Conservation (phyloP, 352 stramenopile genomes). For the Phytophthora tubulina region DNA sequence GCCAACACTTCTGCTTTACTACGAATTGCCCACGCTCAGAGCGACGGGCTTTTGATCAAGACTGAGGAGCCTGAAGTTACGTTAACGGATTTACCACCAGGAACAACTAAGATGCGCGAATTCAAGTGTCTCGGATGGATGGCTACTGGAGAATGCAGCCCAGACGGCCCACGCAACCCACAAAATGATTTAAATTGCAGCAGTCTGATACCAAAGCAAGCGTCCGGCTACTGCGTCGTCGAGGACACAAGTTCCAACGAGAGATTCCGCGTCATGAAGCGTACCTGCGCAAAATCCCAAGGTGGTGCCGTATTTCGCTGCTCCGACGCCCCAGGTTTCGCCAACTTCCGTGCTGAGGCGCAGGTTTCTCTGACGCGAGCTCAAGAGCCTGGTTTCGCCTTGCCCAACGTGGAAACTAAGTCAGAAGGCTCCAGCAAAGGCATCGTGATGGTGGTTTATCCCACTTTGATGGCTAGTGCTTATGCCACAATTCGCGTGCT, state of each 20-base stretch:
- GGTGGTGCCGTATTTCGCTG: conserved; percentile 53
- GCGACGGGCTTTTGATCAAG: too few species aligned
- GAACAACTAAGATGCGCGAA: neutral
- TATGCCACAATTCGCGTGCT: conserved; percentile 65
- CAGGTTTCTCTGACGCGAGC: neutral
- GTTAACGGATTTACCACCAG: conserved; percentile 2
- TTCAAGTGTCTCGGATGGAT: conserved; percentile 71
- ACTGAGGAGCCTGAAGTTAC: neutral
- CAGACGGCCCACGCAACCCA: conserved; percentile 47
- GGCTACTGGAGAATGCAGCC: conserved; percentile 52
- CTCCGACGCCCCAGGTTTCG: conserved; percentile 58
- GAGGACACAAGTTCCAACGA: conserved; percentile 51
- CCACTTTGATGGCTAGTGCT: conserved; percentile 63
- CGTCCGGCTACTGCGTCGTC: conserved; percentile 72
- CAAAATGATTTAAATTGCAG: conserved; percentile 54
- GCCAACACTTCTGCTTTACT: neutral
- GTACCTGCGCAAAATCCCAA: conserved; percentile 55
- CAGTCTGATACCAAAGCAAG: conserved; percentile 36
- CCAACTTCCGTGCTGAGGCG: conserved; percentile 52
- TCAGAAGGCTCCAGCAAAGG: conserved; percentile 21
- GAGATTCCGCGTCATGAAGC: conserved; percentile 72
- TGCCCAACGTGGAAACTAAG: conserved; percentile 3
- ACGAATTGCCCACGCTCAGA: neutral
- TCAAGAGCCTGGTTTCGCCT: neutral
- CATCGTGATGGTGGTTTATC: conserved; percentile 74